Evolutionary conservation across 768 basidiomycete species (phyloP).

Genomic region (Lactarius sanguifluus): DNA sequence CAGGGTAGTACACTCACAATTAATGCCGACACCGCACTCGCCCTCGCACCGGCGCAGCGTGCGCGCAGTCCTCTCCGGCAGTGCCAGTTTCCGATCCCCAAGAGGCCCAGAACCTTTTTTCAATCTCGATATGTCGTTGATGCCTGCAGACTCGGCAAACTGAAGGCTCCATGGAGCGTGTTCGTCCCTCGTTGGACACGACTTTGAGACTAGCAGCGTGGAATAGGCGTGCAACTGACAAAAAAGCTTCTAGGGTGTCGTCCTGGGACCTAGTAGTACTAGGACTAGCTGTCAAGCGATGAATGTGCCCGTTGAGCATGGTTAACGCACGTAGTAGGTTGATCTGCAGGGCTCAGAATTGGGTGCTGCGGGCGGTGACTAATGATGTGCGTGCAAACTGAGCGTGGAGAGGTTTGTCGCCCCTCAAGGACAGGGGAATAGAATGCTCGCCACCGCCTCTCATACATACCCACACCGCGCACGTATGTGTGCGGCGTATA

Average conservation of each 20-base stretch:
- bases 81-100: constrained; percentile 2
- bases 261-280: background rate
- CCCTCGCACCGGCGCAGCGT: constrained; percentile 12
- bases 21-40: constrained; percentile 7
- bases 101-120: constrained; percentile 1
- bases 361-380: background rate
- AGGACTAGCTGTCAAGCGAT: background rate
- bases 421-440: background rate
- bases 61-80: constrained; percentile 4
- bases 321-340: background rate
- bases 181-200: background rate
- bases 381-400: background rate
- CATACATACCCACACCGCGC: constrained; percentile 3
- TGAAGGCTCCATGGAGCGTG: constrained; percentile 6
- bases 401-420: background rate
- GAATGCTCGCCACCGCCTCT: background rate
- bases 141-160: constrained; percentile 2
- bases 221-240: constrained; percentile 2
- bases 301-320: constrained; percentile 4
- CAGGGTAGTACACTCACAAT: constrained; percentile 2
- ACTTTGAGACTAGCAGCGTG: constrained; percentile 4
- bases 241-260: background rate
- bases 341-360: background rate
- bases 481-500: background rate
- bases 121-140: background rate